These are phyloP conservation scores for Penicillium sp. DNA, from an alignment of 2,329 filamentous ascomycete species.

Conservation along the genomic window DNA sequence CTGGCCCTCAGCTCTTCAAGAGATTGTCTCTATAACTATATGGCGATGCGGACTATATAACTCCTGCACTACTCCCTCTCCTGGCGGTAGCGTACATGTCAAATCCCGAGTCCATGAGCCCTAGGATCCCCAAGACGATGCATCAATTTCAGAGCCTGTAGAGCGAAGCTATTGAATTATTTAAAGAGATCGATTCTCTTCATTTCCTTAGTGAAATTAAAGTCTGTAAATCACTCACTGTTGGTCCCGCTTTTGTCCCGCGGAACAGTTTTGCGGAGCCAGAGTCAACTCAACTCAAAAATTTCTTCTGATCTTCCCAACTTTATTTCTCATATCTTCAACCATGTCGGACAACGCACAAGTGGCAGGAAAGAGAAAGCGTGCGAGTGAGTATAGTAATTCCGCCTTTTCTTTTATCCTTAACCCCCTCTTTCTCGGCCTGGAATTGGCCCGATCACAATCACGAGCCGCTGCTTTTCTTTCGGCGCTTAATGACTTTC, in stretches of 20 bases:
- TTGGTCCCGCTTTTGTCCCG: conserved; percentile 17
- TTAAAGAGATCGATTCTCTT: neutral
- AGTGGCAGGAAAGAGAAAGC: conserved; percentile 36
- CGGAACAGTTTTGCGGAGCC: conserved; percentile 14
- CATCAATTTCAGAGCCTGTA: neutral
- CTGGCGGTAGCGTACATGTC: conserved; percentile 8
- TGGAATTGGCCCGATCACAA: neutral
- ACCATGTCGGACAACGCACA: conserved; percentile 33
- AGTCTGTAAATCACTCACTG: neutral
- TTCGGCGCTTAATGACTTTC: neutral
- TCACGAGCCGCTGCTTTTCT: neutral
- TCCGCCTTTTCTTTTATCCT: neutral
- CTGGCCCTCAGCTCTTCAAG: neutral
- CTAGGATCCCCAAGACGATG: neutral
- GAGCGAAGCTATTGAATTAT: neutral
- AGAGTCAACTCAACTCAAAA: conserved; percentile 14
- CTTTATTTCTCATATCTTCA: conserved; percentile 4
- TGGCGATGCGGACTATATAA: neutral
- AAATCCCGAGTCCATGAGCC: neutral
- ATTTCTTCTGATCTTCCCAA: conserved; percentile 17
- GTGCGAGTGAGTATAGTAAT: conserved; percentile 33
- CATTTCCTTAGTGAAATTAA: neutral
- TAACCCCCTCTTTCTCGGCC: neutral
- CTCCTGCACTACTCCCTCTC: neutral
- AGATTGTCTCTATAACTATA: neutral